A percentile compares a stretch with the other conserved stretches of the same genome.
Conservation (phyloP, 129 eudicot species). For the Sambucus nigra region DNA sequence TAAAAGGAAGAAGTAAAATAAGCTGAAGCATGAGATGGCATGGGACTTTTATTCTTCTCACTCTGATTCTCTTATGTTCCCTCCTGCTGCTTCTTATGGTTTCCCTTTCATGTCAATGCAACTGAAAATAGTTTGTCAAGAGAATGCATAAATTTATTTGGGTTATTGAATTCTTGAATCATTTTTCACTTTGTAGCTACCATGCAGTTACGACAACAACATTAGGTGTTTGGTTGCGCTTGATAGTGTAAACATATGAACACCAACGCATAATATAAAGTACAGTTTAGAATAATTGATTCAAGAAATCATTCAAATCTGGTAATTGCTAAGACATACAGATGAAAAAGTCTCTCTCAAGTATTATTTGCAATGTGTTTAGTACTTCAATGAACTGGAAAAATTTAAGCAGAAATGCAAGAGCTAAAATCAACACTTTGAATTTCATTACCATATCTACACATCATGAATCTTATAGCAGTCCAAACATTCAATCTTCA, state of each 20-base stretch:
- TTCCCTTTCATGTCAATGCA: not conserved
- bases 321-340: not conserved
- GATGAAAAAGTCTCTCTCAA: no score
- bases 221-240: conserved; percentile 5
- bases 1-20: no score
- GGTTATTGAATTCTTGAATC: not conserved
- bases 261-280: not conserved
- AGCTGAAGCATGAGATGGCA: no score
- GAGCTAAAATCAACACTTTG: no score
- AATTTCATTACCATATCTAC: no score
- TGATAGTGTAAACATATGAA: not conserved
- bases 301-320: not conserved
- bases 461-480: no score
- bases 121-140: not conserved
- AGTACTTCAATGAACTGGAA: no score
- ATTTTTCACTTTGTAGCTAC: not conserved
- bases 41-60: not conserved
- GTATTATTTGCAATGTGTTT: no score
- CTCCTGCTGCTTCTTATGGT: not conserved
- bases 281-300: not conserved
- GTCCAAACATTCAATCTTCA: no score
- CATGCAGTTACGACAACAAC: not conserved
- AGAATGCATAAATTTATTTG: not conserved
- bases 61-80: not conserved
- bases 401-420: no score